Evolutionary conservation across 345 rosid species (phyloP).

Genomic region (Luvunga scandens): DNA sequence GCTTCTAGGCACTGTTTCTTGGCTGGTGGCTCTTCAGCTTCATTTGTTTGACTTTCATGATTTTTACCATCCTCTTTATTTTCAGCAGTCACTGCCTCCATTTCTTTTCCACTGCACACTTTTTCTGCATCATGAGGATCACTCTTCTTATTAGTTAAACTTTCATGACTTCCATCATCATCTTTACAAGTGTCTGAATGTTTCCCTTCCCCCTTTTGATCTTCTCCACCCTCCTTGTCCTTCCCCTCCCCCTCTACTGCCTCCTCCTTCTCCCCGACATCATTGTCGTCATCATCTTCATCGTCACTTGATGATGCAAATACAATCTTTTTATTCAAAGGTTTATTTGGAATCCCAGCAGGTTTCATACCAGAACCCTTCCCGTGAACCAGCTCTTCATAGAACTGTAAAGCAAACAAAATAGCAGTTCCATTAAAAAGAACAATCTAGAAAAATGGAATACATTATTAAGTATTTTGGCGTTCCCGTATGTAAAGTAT

Average conservation of each 20-base stretch:
- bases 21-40: slow-evolving; percentile 50
- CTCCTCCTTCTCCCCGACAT: slow-evolving; percentile 21
- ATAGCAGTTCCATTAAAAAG: no score
- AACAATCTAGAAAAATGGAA: no score
- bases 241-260: slow-evolving; percentile 26
- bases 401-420: slow-evolving; percentile 45
- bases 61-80: slow-evolving; percentile 27
- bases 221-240: slow-evolving; percentile 27
- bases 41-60: slow-evolving; percentile 32
- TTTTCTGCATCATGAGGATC: slow-evolving; percentile 24
- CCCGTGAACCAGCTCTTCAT: slow-evolving; percentile 71
- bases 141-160: slow-evolving; percentile 27
- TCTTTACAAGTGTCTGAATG: slow-evolving; percentile 24
- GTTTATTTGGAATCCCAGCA: slow-evolving; percentile 44
- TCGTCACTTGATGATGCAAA: slow-evolving; percentile 52
- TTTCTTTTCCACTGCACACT: slow-evolving; percentile 21
- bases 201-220: slow-evolving; percentile 23
- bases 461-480: no score
- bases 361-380: slow-evolving; percentile 34
- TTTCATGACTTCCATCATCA: slow-evolving; percentile 28
- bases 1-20: slow-evolving; percentile 65
- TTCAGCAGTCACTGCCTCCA: slow-evolving; percentile 25
- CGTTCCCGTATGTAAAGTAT: no score
- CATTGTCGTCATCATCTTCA: slow-evolving; percentile 55
- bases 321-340: slow-evolving; percentile 72